These are phyloP conservation scores for Allium cepa DNA, from an alignment of 106 monocot species.

Conservation along the genomic window DNA sequence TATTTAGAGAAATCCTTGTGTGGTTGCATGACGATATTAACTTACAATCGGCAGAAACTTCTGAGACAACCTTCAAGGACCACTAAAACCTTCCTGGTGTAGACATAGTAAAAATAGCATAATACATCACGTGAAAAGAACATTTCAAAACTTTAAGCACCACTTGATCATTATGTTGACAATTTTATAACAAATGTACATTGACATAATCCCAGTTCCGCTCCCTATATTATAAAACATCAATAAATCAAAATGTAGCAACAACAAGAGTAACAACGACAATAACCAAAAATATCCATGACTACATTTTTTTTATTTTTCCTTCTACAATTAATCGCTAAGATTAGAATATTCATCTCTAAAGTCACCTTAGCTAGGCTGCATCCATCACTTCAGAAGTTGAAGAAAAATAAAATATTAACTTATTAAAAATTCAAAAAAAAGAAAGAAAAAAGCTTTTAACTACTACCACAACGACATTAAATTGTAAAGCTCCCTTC, in stretches of 20 bases:
- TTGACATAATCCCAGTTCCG: conserved; percentile 1
- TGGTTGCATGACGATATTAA: too few relatives aligned
- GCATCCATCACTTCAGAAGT: conserved; percentile 6
- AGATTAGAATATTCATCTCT: conserved; percentile 12
- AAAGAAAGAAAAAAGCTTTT: too few relatives aligned
- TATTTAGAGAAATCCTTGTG: too few relatives aligned
- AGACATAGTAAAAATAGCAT: too few relatives aligned
- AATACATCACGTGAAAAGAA: too few relatives aligned
- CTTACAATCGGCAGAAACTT: too few relatives aligned
- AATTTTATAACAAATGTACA: conserved; percentile 12
- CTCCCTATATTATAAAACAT: conserved; percentile 1
- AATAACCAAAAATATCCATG: conserved; percentile 6
- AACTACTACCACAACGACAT: conserved; percentile 34
- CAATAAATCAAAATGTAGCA: background rate
- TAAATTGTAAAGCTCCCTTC: conserved; percentile 36
- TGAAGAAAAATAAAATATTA: conserved; percentile 6
- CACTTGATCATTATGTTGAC: conserved; percentile 2
- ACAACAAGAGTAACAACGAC: background rate
- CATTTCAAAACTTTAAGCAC: too few relatives aligned
- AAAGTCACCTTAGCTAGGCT: conserved; percentile 9
- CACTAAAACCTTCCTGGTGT: too few relatives aligned
- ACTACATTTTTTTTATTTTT: conserved; percentile 10
- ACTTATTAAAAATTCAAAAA: background rate
- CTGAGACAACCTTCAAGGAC: too few relatives aligned
- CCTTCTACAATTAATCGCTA: conserved; percentile 6